Percentiles rank a stretch among this genome's conserved stretches.
These are phyloP conservation scores for Lasiodiplodia sp. DNA, from an alignment of 2,329 filamentous ascomycete species.

Conservation along the genomic window DNA sequence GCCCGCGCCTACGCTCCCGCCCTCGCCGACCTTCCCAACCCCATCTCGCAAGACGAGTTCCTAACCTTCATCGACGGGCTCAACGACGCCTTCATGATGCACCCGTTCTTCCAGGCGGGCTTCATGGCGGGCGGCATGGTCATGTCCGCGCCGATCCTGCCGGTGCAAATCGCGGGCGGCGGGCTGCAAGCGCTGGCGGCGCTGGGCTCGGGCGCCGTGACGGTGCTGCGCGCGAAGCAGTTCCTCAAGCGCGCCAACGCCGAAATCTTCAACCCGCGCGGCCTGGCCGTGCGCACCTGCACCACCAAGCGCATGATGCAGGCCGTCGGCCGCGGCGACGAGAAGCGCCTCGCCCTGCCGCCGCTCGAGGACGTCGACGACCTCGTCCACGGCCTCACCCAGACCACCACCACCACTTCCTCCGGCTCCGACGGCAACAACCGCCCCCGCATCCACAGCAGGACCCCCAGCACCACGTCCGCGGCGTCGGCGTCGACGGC, in stretches of 20 bases:
- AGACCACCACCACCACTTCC: neutral
- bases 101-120: slow-evolving; percentile 37
- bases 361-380: slow-evolving; percentile 24
- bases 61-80: slow-evolving; percentile 40
- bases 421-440: neutral
- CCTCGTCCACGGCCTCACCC: neutral
- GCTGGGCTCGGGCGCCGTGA: slow-evolving; percentile 15
- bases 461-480: neutral
- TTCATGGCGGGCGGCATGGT: slow-evolving; percentile 36
- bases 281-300: slow-evolving; percentile 11
- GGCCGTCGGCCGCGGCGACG: slow-evolving; percentile 12
- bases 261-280: slow-evolving; percentile 18
- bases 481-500: neutral
- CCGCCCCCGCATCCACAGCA: neutral
- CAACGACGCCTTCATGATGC: slow-evolving; percentile 39
- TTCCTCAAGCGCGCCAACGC: slow-evolving; percentile 19
- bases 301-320: slow-evolving; percentile 25
- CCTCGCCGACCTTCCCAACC: slow-evolving; percentile 4
- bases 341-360: slow-evolving; percentile 14
- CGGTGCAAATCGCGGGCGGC: slow-evolving; percentile 29
- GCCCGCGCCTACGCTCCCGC: slow-evolving; percentile 15
- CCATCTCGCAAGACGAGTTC: slow-evolving; percentile 35
- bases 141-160: slow-evolving; percentile 34
- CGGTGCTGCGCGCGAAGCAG: neutral
- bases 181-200: slow-evolving; percentile 16